Conservation (phyloP, 2,329 filamentous ascomycete genomes). For the Chrysoporthe austroafricana region DNA sequence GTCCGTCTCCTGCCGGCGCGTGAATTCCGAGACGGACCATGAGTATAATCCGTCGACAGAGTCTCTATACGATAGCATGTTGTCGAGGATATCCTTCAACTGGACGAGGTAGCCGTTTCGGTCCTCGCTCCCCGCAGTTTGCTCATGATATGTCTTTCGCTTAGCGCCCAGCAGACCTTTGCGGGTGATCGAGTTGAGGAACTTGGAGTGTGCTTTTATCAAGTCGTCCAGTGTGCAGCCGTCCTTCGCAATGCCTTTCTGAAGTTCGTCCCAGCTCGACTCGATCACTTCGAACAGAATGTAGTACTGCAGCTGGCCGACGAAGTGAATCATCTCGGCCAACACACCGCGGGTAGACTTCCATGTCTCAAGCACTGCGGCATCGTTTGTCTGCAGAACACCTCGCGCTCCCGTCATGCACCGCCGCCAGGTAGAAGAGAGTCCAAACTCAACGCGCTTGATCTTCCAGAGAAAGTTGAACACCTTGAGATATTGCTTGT, state of each 20-base stretch:
- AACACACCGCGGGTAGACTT: slow-evolving; percentile 86
- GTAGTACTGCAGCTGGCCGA: slow-evolving; percentile 96
- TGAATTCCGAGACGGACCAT: slow-evolving; percentile 94
- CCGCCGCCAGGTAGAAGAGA: slow-evolving; percentile 88
- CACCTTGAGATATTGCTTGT: slow-evolving; percentile 95
- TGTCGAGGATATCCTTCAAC: slow-evolving; percentile 87
- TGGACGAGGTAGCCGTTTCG: slow-evolving; percentile 82
- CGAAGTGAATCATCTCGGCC: slow-evolving; percentile 98
- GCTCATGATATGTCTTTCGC: slow-evolving; percentile 45
- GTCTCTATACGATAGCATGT: slow-evolving; percentile 93
- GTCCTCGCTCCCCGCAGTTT: slow-evolving; percentile 60
- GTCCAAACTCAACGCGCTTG: slow-evolving; percentile 94
- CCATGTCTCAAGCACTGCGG: slow-evolving; percentile 77
- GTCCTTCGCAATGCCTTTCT: slow-evolving; percentile 79
- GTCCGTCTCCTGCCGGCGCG: slow-evolving; percentile 81
- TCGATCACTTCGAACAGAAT: slow-evolving; percentile 99
- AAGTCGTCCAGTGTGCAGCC: slow-evolving; percentile 93
- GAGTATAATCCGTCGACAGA: slow-evolving; percentile 92
- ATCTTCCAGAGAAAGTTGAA: slow-evolving; percentile 99
- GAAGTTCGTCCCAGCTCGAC: slow-evolving; percentile 89
- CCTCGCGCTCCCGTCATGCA: slow-evolving; percentile 94
- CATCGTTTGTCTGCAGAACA: slow-evolving; percentile 77
- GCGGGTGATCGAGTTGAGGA: slow-evolving; percentile 91
- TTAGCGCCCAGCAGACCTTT: slow-evolving; percentile 88
- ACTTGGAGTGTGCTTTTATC: slow-evolving; percentile 87